phyloP scores from a whole-genome alignment of 352 stramenopile species.

The Phytophthora sansomeana region DNA sequence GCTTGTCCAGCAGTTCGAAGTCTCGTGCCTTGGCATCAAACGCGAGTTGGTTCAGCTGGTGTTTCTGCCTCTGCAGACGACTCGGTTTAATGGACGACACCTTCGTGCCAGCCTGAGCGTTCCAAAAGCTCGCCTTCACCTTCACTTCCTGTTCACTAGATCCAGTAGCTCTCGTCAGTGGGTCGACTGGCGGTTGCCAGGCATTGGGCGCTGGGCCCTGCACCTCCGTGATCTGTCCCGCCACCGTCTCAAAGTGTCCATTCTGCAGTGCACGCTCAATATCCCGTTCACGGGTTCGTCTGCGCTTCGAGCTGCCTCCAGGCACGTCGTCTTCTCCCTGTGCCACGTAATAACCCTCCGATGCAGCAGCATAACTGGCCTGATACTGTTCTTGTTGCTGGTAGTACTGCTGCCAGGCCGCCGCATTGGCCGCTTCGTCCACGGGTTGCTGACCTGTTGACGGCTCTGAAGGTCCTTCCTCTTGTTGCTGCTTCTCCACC shows the following conservation, averaged over 20 bases:
- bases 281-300: constrained; percentile 65
- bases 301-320: constrained; percentile 57
- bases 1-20: constrained; percentile 75
- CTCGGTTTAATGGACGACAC: constrained; percentile 71
- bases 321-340: constrained; percentile 41
- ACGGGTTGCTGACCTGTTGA: constrained; percentile 23
- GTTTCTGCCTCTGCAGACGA: constrained; percentile 79
- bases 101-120: constrained; percentile 53
- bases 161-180: constrained; percentile 17
- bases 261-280: constrained; percentile 76
- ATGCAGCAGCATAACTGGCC: constrained; percentile 28
- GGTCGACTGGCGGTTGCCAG: constrained; percentile 62
- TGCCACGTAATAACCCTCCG: constrained; percentile 40
- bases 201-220: constrained; percentile 53
- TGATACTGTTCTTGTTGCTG: constrained; percentile 47
- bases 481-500: constrained; percentile 21
- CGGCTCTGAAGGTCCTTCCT: neutral
- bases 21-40: constrained; percentile 82
- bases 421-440: constrained; percentile 29
- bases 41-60: constrained; percentile 85
- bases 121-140: constrained; percentile 81
- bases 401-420: constrained; percentile 53
- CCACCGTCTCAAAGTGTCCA: constrained; percentile 69
- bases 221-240: constrained; percentile 72
- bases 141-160: constrained; percentile 50